Evolutionary conservation across 2,329 filamentous ascomycete genomes (phyloP).

Genomic region (Fusarium tuaranense): DNA sequence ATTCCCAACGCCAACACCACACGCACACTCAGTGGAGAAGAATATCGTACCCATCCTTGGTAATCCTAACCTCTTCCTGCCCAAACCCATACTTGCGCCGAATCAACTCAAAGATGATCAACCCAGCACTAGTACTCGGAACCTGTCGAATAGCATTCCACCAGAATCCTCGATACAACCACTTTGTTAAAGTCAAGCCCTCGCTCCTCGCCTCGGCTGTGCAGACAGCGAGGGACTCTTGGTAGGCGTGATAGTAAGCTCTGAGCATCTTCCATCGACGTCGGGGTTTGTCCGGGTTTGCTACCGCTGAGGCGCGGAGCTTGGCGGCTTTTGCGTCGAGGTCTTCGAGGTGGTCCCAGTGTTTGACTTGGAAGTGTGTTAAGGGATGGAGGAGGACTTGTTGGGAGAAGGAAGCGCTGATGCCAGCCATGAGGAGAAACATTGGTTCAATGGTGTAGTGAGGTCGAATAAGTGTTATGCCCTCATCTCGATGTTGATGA

Average conservation of each 20-base stretch:
- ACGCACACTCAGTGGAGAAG: constrained; percentile 57
- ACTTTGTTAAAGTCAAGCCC: constrained; percentile 67
- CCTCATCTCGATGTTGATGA: constrained; percentile 36
- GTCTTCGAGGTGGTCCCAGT: constrained; percentile 79
- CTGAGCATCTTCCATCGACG: constrained; percentile 66
- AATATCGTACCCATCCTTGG: constrained; percentile 78
- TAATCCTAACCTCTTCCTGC: constrained; percentile 72
- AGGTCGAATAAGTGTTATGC: constrained; percentile 70
- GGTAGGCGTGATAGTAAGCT: constrained; percentile 78
- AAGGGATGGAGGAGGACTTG: constrained; percentile 79
- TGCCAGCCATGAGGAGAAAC: constrained; percentile 77
- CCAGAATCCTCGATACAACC: constrained; percentile 80
- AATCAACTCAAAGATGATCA: constrained; percentile 84
- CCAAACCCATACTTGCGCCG: constrained; percentile 77
- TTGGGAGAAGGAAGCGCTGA: constrained; percentile 75
- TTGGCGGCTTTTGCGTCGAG: constrained; percentile 71
- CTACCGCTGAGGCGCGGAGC: constrained; percentile 51
- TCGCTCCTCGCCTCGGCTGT: constrained; percentile 66
- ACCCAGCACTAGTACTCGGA: constrained; percentile 79
- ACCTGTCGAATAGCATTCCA: constrained; percentile 79
- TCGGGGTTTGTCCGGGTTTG: constrained; percentile 48
- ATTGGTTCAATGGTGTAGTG: constrained; percentile 81
- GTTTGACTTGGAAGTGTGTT: constrained; percentile 76
- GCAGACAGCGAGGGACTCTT: constrained; percentile 74
- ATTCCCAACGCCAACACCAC: constrained; percentile 14